Conservation (phyloP, 2,329 filamentous ascomycete genomes). For the Tolypocladium pustulatum region DNA sequence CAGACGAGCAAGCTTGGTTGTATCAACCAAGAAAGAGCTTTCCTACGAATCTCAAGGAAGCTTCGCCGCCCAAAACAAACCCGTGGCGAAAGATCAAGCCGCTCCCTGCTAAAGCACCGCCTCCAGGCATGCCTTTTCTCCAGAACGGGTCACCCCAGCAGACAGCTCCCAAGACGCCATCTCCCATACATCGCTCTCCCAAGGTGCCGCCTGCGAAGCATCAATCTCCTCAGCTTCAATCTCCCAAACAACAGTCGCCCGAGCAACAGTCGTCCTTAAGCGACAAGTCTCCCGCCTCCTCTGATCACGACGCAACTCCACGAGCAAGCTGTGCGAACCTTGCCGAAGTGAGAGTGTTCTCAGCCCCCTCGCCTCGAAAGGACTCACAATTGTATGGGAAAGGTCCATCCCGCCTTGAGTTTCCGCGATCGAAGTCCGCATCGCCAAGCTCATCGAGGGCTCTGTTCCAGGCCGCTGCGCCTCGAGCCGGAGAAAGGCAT, state of each 20-base stretch:
- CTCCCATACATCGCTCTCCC: background rate
- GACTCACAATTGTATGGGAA: background rate
- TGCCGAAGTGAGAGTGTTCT: background rate
- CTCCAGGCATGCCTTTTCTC: background rate
- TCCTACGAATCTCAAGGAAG: conserved; percentile 15
- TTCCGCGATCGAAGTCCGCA: background rate
- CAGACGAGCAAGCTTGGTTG: background rate
- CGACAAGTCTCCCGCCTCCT: background rate
- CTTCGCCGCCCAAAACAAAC: conserved; percentile 21
- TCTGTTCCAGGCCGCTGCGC: conserved; percentile 14
- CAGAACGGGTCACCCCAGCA: background rate
- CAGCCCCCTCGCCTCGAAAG: background rate
- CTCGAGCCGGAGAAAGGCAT: conserved; percentile 16
- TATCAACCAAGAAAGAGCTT: background rate
- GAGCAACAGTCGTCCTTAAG: background rate
- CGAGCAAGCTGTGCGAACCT: background rate
- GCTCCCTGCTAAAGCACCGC: background rate
- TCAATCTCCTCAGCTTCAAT: background rate
- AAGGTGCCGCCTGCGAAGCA: background rate
- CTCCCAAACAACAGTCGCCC: background rate
- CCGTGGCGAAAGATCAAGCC: conserved; percentile 14
- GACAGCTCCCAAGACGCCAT: background rate
- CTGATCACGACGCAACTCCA: background rate
- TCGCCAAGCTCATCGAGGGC: conserved; percentile 8
- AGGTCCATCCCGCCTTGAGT: background rate